These are phyloP conservation scores for Plasmodium fragile DNA, from an alignment of 169 alveolate genomes.

Conservation along the genomic window DNA sequence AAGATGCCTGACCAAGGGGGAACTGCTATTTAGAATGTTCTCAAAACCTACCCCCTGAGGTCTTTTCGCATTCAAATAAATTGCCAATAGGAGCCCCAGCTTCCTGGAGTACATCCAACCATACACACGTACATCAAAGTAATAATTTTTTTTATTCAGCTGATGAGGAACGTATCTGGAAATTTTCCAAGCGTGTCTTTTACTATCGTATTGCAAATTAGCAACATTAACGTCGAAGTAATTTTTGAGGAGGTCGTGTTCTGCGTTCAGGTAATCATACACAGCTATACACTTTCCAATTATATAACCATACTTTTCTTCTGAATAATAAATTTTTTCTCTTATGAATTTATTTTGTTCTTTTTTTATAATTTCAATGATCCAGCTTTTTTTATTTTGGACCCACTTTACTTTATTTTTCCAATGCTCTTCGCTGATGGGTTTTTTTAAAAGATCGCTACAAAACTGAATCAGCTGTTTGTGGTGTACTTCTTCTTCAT, in stretches of 20 bases:
- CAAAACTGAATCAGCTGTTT: not conserved
- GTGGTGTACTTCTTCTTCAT: not conserved
- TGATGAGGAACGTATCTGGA: conserved; percentile 79
- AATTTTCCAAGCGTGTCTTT: conserved; percentile 77
- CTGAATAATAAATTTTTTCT: conserved; percentile 11
- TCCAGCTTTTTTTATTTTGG: conserved; percentile 3
- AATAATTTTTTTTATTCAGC: conserved; percentile 76
- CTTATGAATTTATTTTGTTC: not conserved
- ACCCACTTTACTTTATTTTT: conserved; percentile 19
- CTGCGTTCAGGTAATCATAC: conserved; percentile 14
- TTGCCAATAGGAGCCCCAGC: conserved; percentile 19
- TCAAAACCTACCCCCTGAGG: not conserved
- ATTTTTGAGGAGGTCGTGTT: not conserved
- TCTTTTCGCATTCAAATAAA: not conserved
- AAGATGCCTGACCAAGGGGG: not conserved
- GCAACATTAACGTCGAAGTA: conserved; percentile 1
- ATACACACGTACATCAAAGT: conserved; percentile 78
- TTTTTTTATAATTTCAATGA: not conserved
- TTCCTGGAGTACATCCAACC: conserved; percentile 81
- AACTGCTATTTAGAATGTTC: not conserved
- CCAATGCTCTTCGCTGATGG: not conserved
- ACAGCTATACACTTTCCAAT: conserved; percentile 10
- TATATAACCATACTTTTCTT: conserved; percentile 18
- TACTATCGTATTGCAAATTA: conserved; percentile 10
- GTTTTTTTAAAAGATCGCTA: not conserved